phyloP scores from a whole-genome alignment of 176 grass and related monocot genomes.

The Thinopyrum elongatum region DNA sequence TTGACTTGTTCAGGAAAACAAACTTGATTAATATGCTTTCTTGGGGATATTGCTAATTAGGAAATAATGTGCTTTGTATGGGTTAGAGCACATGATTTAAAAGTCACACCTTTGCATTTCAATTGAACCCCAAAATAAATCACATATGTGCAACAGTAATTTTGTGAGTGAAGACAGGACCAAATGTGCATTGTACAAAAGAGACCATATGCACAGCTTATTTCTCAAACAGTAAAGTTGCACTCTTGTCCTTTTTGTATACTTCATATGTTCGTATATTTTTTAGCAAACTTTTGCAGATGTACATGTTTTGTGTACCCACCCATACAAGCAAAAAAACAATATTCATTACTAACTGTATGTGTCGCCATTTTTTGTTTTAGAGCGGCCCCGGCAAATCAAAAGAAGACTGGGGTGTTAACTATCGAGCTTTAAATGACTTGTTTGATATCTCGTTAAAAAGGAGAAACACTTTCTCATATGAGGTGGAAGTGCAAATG shows the following conservation, averaged over 20 bases:
- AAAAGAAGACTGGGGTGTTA: slow-evolving; percentile 98
- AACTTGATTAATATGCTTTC: slow-evolving; percentile 9
- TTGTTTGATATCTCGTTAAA: slow-evolving; percentile 83
- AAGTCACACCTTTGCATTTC: neutral
- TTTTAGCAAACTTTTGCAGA: neutral
- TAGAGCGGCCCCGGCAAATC: slow-evolving; percentile 89
- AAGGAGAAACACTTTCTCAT: slow-evolving; percentile 81
- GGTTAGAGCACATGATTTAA: neutral
- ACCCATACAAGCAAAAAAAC: neutral
- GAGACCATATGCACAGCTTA: neutral
- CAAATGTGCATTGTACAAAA: neutral
- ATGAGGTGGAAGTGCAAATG: slow-evolving; percentile 98
- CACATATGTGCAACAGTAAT: neutral
- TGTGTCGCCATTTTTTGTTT: slow-evolving; percentile 27
- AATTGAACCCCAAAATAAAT: neutral
- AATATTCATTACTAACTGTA: slow-evolving; percentile 18
- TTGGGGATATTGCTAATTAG: slow-evolving; percentile 3
- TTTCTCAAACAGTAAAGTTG: neutral
- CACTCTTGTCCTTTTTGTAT: neutral
- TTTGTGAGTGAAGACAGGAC: neutral
- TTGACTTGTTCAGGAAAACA: slow-evolving; percentile 13
- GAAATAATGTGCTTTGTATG: slow-evolving; percentile 1
- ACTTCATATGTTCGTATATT: neutral
- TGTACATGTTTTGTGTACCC: neutral
- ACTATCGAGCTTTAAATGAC: slow-evolving; percentile 96